Conservation (phyloP, 2,329 filamentous ascomycete species). For the Myriosclerotinia duriaeana region DNA sequence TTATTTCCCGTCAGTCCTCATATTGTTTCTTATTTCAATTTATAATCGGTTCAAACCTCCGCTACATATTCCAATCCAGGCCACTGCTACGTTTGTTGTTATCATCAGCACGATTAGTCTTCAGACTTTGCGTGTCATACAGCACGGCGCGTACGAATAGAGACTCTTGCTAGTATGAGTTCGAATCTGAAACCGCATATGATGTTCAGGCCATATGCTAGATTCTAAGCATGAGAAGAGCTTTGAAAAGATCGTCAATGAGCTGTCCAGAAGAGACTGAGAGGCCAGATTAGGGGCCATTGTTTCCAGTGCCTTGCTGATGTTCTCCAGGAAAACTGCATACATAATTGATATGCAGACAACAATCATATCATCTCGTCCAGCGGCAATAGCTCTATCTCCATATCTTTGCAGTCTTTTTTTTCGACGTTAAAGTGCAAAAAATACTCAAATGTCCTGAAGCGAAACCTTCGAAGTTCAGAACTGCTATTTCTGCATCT, state of each 20-base stretch:
- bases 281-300: neutral
- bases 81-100: neutral
- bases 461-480: too few relatives aligned
- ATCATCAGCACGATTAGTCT: neutral
- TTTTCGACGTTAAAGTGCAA: too few relatives aligned
- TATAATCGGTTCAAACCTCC: neutral
- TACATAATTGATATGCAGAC: conserved; percentile 36
- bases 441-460: too few relatives aligned
- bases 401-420: too few relatives aligned
- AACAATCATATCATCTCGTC: too few relatives aligned
- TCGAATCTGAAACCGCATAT: neutral
- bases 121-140: neutral
- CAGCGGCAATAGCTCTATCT: too few relatives aligned
- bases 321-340: conserved; percentile 32
- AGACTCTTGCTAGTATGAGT: neutral
- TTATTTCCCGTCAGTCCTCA: too few relatives aligned
- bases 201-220: neutral
- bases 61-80: neutral
- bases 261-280: neutral
- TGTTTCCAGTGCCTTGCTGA: neutral
- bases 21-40: too few relatives aligned
- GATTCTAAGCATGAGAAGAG: neutral
- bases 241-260: neutral
- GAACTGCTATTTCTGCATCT: too few relatives aligned
- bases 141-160: neutral